Evolutionary conservation across 352 stramenopile genomes (phyloP), one percentile per base, ranked within the genome.

Genomic region (Pythium chondricola): DNA sequence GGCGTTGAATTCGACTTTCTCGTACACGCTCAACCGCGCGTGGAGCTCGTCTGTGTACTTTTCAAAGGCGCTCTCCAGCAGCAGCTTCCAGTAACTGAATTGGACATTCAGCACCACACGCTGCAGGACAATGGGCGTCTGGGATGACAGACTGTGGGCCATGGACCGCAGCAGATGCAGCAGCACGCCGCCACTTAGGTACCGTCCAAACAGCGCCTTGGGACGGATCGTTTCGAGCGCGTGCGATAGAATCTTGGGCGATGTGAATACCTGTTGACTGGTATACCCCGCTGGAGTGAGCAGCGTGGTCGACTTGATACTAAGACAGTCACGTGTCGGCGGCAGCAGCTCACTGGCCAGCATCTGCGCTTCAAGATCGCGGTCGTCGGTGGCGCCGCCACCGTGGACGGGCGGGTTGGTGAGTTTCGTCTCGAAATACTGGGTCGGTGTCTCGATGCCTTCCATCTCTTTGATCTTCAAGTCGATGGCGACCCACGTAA

Each of bases 381-480:
- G n/a, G 3, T 62, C 65, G 11, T 76, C 75, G 6, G 44, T 43
- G n/a, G 49, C 24, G n/a, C 39, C 47, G 27, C 60, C 41, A 37
- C 52, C 48, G 24, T 67, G 53, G 38, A 54, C 56, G 4, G 69
- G 59, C 17, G 66, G 65, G 31, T 59, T 69, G 20, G 57, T 52
- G 45, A 89, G 58, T 40, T 80, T 70, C 38, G 77, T 60, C 48
- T 87, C 77, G n/a, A 89, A 83, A 58, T 87, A 89, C 42, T 68
- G 71, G 20, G 58, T 62, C 14, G 74, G 58, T 13, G 72, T 80
- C 43, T 89, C 72, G 39, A 63, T 68, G 41, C 77, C 77, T 43
- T 77, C 59, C 74, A 89, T 84, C 48, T 89, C 74, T 56, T 89
- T 87, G 45, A 83, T 68, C 59, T 89, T 87, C 46, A 89, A 69